These are phyloP conservation scores for Panicum virgatum DNA, from an alignment of 202 grass and related monocot species.

Conservation along the genomic window DNA sequence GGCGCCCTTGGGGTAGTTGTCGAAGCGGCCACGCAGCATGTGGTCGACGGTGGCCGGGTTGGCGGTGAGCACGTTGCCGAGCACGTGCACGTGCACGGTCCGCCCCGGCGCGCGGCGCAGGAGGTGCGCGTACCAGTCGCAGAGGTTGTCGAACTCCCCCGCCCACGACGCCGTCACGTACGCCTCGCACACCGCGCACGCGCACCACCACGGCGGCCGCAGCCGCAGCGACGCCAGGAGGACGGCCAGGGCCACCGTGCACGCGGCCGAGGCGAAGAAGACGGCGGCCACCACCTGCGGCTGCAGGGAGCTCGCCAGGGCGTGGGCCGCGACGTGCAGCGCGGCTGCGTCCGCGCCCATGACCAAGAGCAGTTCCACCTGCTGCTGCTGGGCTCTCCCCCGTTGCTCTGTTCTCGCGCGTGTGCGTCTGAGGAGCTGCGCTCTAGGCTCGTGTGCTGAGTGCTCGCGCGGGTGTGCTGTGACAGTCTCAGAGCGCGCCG, in stretches of 20 bases:
- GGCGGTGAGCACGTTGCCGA: conserved; percentile 85
- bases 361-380: not conserved
- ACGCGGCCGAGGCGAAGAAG: conserved; percentile 58
- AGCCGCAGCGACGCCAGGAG: conserved; percentile 46
- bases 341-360: conserved; percentile 40
- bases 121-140: conserved; percentile 96
- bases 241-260: conserved; percentile 45
- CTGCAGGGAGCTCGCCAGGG: conserved; percentile 55
- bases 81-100: conserved; percentile 85
- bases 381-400: not conserved
- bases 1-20: conserved; percentile 91
- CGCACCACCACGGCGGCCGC: conserved; percentile 70
- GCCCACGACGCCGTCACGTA: conserved; percentile 79
- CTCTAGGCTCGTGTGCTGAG: not conserved
- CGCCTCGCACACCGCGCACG: conserved; percentile 69
- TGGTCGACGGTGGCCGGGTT: conserved; percentile 81
- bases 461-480: conserved; percentile 3
- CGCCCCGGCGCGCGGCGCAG: conserved; percentile 58
- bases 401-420: conserved; percentile 33
- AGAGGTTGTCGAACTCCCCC: conserved; percentile 71
- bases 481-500: conserved; percentile 19
- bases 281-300: conserved; percentile 55
- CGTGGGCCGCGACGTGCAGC: conserved; percentile 40
- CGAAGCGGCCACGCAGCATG: conserved; percentile 75
- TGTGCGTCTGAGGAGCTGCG: conserved; percentile 16